Percentiles rank a stretch among this genome's conserved stretches.
Conservation (phyloP, 495 filamentous ascomycete species). For the Annulohypoxylon bovei region DNA sequence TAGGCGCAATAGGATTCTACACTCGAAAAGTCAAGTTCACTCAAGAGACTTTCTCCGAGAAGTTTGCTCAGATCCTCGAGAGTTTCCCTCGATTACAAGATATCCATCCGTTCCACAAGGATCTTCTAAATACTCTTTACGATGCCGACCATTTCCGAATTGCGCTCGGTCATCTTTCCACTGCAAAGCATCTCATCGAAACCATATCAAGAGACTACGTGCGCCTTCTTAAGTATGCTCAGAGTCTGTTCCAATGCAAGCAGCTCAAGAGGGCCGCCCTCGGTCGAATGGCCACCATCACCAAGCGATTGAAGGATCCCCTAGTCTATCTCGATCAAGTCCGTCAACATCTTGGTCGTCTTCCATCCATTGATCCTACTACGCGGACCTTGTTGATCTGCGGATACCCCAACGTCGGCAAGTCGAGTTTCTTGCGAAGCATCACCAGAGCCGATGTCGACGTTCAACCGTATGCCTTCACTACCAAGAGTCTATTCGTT, state of each 20-base stretch:
- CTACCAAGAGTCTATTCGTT: constrained; percentile 96
- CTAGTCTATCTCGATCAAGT: constrained; percentile 97
- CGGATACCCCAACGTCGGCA: constrained; percentile 97
- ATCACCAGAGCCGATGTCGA: constrained; percentile 96
- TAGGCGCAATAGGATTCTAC: constrained; percentile 74
- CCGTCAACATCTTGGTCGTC: constrained; percentile 94
- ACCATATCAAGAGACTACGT: constrained; percentile 89
- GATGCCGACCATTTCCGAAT: constrained; percentile 99
- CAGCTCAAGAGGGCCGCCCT: constrained; percentile 89
- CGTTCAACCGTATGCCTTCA: constrained; percentile 98
- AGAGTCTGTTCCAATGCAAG: constrained; percentile 95
- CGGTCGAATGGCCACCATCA: constrained; percentile 96
- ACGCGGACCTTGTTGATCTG: constrained; percentile 94
- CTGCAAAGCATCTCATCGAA: constrained; percentile 95
- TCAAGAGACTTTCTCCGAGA: constrained; percentile 96
- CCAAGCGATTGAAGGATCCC: constrained; percentile 90
- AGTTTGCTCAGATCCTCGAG: constrained; percentile 86
- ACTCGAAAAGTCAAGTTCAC: constrained; percentile 99
- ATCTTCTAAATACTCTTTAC: constrained; percentile 75
- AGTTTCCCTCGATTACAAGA: constrained; percentile 94
- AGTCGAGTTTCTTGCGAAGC: constrained; percentile 91
- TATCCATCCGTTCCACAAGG: constrained; percentile 93
- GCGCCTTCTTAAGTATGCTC: constrained; percentile 74
- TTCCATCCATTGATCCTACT: constrained; percentile 97
- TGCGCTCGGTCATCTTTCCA: constrained; percentile 93